phyloP scores from a whole-genome alignment of 805 yeast genomes.

The Schwanniomyces vanrijiae region DNA sequence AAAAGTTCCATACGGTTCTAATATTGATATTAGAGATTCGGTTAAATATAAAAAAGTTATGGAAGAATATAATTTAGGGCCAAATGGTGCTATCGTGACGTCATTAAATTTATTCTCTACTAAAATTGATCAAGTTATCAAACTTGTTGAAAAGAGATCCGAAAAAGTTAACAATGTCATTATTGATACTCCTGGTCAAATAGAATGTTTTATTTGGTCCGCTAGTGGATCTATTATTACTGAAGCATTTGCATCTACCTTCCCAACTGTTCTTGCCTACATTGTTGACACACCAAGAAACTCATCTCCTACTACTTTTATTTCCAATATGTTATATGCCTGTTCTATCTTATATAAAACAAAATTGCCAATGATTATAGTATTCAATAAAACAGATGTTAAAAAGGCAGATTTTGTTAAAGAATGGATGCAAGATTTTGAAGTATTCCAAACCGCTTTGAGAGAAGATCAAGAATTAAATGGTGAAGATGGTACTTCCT shows the following conservation, averaged over 20 bases:
- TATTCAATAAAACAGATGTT: conserved; percentile 93
- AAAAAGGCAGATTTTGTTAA: conserved; percentile 81
- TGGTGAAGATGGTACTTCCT: conserved; percentile 57
- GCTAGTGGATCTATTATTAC: conserved; percentile 97
- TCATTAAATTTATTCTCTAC: conserved; percentile 90
- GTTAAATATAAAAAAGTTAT: conserved; percentile 93
- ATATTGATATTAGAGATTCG: conserved; percentile 94
- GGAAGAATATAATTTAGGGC: conserved; percentile 94
- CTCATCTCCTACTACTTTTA: conserved; percentile 92
- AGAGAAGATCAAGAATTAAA: conserved; percentile 64
- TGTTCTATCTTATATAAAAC: conserved; percentile 96
- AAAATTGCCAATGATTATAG: conserved; percentile 93
- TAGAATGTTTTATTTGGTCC: conserved; percentile 97
- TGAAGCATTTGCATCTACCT: conserved; percentile 92
- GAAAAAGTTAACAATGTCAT: conserved; percentile 64
- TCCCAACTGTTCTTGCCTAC: conserved; percentile 95
- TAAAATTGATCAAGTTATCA: conserved; percentile 92
- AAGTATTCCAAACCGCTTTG: conserved; percentile 80
- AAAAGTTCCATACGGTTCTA: conserved; percentile 90
- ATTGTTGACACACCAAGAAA: conserved; percentile 96
- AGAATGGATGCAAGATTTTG: conserved; percentile 98
- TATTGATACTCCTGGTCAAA: conserved; percentile 98
- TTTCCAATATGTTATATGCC: conserved; percentile 97
- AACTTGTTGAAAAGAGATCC: conserved; percentile 76
- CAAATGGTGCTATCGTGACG: conserved; percentile 98